Base-by-base conservation (phyloP, 805 yeast species). In the Wickerhamomyces bovis region DNA sequence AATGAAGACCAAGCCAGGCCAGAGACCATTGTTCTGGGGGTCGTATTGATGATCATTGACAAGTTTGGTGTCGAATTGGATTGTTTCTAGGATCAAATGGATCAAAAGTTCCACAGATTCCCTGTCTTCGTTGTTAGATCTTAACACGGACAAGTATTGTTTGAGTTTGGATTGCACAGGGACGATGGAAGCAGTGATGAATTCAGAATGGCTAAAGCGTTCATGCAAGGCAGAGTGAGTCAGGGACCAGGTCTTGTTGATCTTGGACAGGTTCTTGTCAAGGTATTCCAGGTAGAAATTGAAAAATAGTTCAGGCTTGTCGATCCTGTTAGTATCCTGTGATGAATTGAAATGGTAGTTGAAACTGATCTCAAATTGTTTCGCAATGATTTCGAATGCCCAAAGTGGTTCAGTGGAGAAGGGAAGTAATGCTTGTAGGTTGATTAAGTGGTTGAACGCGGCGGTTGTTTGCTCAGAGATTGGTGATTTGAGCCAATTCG, bases 271-370 rank as follows among this genome's bases (percentile, higher is more conserved):
- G 44, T 77, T 71, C 22, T 58, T 56, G 9, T 64, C 56, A 28
- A 80, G 53, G 50, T 77, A 78, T 33, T 68, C 69, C 52, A 76
- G 73, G n/a, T 72, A 62, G 49, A 70, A 80, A 19, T 64, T 65
- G 49, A 77, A 70, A 28, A 80, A 77, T 66, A 77, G 69, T 54
- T 80, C 83, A 41, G 78, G 80, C 49, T 68, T 72, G 38, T 70
- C 73, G 45, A 71, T 62, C 48, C 71, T 69, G 57, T 67, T 75
- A 3, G 78, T 73, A 3, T 71, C 74, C 45, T 59, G 68, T 36
- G 64, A 58, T 6, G 65, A 60, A 46, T 72, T 70, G 62, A 80
- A 80, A 56, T 80, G 85, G 59, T 72, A 80, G 36, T 75, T 67
- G 57, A 80, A 80, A 43, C 83, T 68, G 7, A 69, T 57, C 15